Evolutionary conservation across 345 rosid species (phyloP).

Genomic region (Arabis hirsuta): DNA sequence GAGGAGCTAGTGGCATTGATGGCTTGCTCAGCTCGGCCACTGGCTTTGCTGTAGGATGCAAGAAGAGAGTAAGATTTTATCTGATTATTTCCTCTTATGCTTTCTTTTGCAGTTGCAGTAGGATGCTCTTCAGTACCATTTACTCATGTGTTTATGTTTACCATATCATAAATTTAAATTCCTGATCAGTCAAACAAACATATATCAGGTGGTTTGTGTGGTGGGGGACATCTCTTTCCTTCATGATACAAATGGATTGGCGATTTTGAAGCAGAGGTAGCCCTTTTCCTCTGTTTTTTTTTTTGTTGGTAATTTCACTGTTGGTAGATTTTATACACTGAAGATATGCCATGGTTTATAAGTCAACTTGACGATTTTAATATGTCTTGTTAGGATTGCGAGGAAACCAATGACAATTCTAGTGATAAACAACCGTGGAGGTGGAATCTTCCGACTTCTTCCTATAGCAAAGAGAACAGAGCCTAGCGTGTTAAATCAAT

Average conservation of each 20-base stretch:
- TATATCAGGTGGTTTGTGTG: constrained; percentile 68
- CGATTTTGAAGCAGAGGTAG: constrained; percentile 79
- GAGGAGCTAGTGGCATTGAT: constrained; percentile 99
- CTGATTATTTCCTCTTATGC: constrained; percentile 6
- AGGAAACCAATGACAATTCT: constrained; percentile 87
- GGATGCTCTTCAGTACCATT: not conserved
- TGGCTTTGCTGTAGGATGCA: constrained; percentile 93
- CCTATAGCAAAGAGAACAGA: constrained; percentile 82
- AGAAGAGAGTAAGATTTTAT: constrained; percentile 61
- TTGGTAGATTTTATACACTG: constrained; percentile 6
- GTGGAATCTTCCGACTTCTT: constrained; percentile 96
- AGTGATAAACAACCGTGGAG: constrained; percentile 93
- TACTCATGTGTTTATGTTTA: constrained; percentile 10
- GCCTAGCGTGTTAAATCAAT: constrained; percentile 64
- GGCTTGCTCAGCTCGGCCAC: constrained; percentile 92
- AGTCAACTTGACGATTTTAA: constrained; percentile 17
- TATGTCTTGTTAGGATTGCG: constrained; percentile 50
- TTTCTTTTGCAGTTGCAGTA: not conserved
- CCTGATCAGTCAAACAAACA: constrained; percentile 21
- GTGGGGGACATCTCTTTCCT: constrained; percentile 95
- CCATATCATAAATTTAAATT: constrained; percentile 4
- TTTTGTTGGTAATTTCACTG: constrained; percentile 1
- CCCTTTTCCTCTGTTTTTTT: constrained; percentile 3
- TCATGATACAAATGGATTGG: constrained; percentile 95
- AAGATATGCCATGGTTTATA: constrained; percentile 4